Percentiles rank a stretch among this genome's conserved stretches.
Conservation (phyloP, 2,329 filamentous ascomycete species). For the Monosporascus cannonballus region DNA sequence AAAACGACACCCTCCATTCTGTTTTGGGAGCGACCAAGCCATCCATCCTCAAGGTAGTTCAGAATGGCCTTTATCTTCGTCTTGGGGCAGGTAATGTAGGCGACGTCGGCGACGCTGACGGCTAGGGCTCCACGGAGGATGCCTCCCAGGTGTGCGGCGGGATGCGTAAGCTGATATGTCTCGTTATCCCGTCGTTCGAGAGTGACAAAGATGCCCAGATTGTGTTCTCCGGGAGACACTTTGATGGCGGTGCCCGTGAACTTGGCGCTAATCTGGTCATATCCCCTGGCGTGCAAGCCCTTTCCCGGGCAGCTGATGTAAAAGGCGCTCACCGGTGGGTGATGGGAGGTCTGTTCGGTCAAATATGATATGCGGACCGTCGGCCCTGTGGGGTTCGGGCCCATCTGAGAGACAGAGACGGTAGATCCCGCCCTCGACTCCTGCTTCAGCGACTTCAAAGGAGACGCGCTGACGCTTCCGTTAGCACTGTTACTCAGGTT, state of each 20-base stretch:
- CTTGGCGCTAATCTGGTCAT: conserved; percentile 94
- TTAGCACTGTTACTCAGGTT: conserved; percentile 31
- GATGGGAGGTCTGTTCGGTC: conserved; percentile 96
- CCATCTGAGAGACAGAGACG: conserved; percentile 45
- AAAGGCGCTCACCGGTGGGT: conserved; percentile 95
- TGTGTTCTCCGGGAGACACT: conserved; percentile 86
- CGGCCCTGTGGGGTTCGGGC: conserved; percentile 34
- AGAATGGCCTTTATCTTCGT: conserved; percentile 88
- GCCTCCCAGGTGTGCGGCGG: conserved; percentile 85
- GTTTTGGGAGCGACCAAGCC: conserved; percentile 87
- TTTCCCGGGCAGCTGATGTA: conserved; percentile 89
- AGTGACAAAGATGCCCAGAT: conserved; percentile 91
- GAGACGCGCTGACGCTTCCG: conserved; percentile 37
- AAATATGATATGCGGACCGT: conserved; percentile 82
- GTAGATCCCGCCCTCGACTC: conserved; percentile 40
- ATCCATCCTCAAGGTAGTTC: conserved; percentile 90
- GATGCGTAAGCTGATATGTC: conserved; percentile 92
- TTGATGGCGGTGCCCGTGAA: conserved; percentile 95
- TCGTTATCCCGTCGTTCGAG: conserved; percentile 75
- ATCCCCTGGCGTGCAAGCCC: conserved; percentile 80
- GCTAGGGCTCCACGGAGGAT: conserved; percentile 81
- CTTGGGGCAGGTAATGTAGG: conserved; percentile 83
- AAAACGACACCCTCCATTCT: conserved; percentile 88
- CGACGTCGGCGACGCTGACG: conserved; percentile 84
- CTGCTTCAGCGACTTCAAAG: conserved; percentile 37